Percentiles rank a stretch among this genome's conserved stretches.
Evolutionary conservation across 2,329 filamentous ascomycete genomes (phyloP).

Genomic region (Chaetoscypha palmicola): DNA sequence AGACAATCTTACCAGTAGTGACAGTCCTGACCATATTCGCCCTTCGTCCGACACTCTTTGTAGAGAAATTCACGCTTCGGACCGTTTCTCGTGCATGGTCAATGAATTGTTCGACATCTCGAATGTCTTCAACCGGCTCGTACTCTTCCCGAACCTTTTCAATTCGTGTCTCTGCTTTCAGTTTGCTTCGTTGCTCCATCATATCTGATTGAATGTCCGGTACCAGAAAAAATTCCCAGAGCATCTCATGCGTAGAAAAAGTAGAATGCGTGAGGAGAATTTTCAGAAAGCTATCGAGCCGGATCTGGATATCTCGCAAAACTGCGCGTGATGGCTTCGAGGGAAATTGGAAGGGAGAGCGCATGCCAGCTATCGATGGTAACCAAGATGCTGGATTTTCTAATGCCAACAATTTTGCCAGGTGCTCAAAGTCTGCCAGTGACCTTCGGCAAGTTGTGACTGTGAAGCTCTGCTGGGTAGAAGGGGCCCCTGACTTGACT

Average conservation of each 20-base stretch:
- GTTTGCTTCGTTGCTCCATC: conserved; percentile 79
- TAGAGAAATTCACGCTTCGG: conserved; percentile 74
- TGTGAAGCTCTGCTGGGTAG: conserved; percentile 74
- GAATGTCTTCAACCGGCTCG: conserved; percentile 72
- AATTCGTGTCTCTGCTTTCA: conserved; percentile 74
- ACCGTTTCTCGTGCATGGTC: conserved; percentile 87
- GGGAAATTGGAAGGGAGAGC: conserved; percentile 87
- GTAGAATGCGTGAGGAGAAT: conserved; percentile 84
- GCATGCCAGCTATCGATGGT: conserved; percentile 66
- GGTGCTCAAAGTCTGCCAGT: conserved; percentile 81
- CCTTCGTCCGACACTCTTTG: conserved; percentile 72
- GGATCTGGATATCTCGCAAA: conserved; percentile 78
- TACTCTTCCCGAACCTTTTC: conserved; percentile 88
- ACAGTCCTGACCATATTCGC: conserved; percentile 66
- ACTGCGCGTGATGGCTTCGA: conserved; percentile 84
- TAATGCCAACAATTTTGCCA: conserved; percentile 72
- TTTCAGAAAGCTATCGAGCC: conserved; percentile 81
- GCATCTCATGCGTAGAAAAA: conserved; percentile 90
- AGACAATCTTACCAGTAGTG: conserved; percentile 46
- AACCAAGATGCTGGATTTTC: conserved; percentile 97
- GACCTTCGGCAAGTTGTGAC: conserved; percentile 91
- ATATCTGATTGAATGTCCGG: conserved; percentile 85
- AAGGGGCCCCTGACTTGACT: conserved; percentile 85
- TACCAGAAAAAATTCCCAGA: conserved; percentile 98
- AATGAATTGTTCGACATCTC: conserved; percentile 89